These are phyloP conservation scores for Komagataella phaffii DNA, from an alignment of 805 yeast species.

Conservation along the genomic window DNA sequence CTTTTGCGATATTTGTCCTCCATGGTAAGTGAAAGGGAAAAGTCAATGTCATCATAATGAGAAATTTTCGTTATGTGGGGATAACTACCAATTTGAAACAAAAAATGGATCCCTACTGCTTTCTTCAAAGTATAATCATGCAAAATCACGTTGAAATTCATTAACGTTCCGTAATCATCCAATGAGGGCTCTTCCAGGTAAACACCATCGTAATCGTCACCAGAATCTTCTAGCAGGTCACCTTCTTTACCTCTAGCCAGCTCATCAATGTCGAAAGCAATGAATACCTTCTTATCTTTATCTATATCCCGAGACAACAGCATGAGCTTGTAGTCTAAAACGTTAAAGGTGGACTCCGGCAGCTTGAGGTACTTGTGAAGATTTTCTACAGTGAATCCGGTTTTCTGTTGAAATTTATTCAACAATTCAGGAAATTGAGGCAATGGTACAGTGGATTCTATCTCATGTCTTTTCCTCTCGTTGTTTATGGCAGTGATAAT, in stretches of 20 bases:
- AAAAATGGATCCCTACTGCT: conserved; percentile 5
- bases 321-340: conserved; percentile 4
- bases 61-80: conserved; percentile 4
- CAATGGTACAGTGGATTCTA: background rate
- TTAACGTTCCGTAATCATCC: background rate
- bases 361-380: background rate
- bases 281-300: conserved; percentile 1
- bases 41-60: conserved; percentile 2
- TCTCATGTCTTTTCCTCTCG: background rate
- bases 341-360: background rate
- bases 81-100: conserved; percentile 1
- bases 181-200: background rate
- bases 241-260: background rate
- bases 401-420: background rate
- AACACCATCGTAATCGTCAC: background rate
- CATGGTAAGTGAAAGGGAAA: conserved; percentile 4
- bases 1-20: conserved; percentile 12
- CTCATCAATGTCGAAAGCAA: conserved; percentile 4
- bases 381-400: background rate
- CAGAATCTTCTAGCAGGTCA: conserved; percentile 1
- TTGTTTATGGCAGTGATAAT: background rate
- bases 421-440: background rate
- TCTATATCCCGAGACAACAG: conserved; percentile 2
- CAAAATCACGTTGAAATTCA: conserved; percentile 5
- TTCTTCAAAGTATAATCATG: conserved; percentile 1